phyloP scores from a whole-genome alignment of 768 basidiomycete genomes.

The Kwoniella mangroviensis region DNA sequence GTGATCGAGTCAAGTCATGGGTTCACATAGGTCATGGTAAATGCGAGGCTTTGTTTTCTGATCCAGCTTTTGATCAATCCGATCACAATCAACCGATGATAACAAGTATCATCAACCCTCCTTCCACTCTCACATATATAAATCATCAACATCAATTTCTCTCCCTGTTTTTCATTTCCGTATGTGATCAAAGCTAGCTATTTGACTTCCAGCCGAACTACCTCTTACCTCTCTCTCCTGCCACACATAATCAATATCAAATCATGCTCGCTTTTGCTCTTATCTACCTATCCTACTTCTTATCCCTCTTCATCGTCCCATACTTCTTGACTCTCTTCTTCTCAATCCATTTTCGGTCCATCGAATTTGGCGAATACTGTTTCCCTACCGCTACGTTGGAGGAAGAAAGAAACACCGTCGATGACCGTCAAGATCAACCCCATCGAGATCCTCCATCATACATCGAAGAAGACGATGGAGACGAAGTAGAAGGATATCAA shows the following conservation, averaged over 20 bases:
- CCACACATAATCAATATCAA: not conserved
- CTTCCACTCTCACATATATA: not conserved
- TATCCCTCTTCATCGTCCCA: constrained; percentile 3
- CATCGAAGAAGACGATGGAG: not conserved
- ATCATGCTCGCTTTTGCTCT: not conserved
- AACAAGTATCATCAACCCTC: not conserved
- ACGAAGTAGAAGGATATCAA: not conserved
- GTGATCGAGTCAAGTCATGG: not conserved
- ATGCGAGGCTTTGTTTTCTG: not conserved
- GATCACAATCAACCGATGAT: not conserved
- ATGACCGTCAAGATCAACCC: not conserved
- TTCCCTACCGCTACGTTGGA: not conserved
- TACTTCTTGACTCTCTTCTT: not conserved
- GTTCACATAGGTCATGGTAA: not conserved
- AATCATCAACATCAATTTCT: no score
- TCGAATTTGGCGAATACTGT: not conserved
- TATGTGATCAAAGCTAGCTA: not conserved
- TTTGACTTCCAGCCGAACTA: not conserved
- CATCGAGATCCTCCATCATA: not conserved
- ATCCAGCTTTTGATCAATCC: not conserved
- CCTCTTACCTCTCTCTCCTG: not conserved
- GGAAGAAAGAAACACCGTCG: not conserved
- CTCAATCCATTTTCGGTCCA: not conserved
- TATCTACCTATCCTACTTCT: not conserved
- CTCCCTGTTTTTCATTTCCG: no score